A percentile compares a stretch with the other conserved stretches of the same genome.
phyloP scores from a whole-genome alignment of 192 early-diverging fungal species.

The Coemansia sp. region DNA sequence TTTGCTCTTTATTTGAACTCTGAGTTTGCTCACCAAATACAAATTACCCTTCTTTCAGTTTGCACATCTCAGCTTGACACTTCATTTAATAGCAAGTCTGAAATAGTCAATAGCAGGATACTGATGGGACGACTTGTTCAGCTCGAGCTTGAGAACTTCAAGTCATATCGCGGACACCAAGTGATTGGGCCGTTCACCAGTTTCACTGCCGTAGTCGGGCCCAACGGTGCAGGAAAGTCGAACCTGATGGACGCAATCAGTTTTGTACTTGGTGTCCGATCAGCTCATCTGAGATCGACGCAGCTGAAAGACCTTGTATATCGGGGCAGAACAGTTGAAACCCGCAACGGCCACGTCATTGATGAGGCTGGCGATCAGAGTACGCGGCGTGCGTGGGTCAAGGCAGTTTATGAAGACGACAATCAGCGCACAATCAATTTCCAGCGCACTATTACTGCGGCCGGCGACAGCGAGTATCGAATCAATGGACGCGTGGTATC shows the following conservation, averaged over 20 bases:
- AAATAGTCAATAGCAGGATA: neutral
- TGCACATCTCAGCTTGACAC: neutral
- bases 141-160: conserved; percentile 97
- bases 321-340: conserved; percentile 57
- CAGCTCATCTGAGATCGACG: conserved; percentile 83
- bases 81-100: neutral
- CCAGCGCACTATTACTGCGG: conserved; percentile 62
- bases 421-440: conserved; percentile 64
- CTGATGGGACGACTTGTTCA: conserved; percentile 77
- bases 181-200: conserved; percentile 91
- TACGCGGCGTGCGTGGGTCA: conserved; percentile 66
- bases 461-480: conserved; percentile 83
- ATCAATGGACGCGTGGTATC: conserved; percentile 75
- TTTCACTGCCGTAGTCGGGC: conserved; percentile 95
- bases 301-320: conserved; percentile 92
- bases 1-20: no score
- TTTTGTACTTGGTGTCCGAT: conserved; percentile 96
- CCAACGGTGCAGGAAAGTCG: conserved; percentile 97
- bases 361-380: conserved; percentile 48
- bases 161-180: conserved; percentile 95
- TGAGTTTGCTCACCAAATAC: no score
- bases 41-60: no score
- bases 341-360: conserved; percentile 47
- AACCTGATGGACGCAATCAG: conserved; percentile 99
- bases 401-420: conserved; percentile 76